Conservation (phyloP, 345 rosid species). For the Clarkia xantiana region DNA sequence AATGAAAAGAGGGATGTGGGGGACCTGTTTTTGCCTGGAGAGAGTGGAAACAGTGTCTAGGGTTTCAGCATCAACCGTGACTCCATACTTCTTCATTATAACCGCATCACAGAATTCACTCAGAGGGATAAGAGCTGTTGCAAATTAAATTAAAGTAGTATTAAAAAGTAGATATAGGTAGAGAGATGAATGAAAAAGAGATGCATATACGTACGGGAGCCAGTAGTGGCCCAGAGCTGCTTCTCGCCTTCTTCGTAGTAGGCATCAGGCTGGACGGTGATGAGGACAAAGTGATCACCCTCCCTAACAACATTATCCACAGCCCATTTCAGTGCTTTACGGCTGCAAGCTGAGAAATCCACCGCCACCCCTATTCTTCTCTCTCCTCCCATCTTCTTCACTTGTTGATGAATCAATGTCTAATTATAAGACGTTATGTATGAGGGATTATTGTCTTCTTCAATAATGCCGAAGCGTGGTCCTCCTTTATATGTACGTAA, state of each 20-base stretch:
- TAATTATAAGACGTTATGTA: no score
- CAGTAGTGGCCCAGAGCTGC: slow-evolving; percentile 83
- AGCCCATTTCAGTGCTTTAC: slow-evolving; percentile 77
- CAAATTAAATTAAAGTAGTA: no score
- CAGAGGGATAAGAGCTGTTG: slow-evolving; percentile 60
- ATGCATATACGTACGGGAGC: slow-evolving; percentile 42
- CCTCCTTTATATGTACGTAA: no score
- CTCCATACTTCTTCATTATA: slow-evolving; percentile 58
- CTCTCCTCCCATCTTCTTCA: slow-evolving; percentile 29
- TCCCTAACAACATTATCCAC: slow-evolving; percentile 55
- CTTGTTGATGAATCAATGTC: no score
- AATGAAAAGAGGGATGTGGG: slow-evolving; percentile 8
- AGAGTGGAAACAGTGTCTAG: slow-evolving; percentile 50
- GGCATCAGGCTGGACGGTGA: slow-evolving; percentile 37
- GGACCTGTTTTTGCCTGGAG: slow-evolving; percentile 43
- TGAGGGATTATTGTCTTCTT: no score
- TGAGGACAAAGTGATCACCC: slow-evolving; percentile 72
- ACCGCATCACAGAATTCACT: slow-evolving; percentile 41
- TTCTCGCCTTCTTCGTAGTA: slow-evolving; percentile 67
- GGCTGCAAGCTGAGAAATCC: slow-evolving; percentile 75
- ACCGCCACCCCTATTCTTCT: slow-evolving; percentile 75
- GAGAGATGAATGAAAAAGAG: background rate
- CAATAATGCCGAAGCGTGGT: no score
- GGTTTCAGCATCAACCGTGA: slow-evolving; percentile 57
- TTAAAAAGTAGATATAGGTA: no score